phyloP scores from a whole-genome alignment of 805 yeast genomes.

The Kuraishia piskuri region DNA sequence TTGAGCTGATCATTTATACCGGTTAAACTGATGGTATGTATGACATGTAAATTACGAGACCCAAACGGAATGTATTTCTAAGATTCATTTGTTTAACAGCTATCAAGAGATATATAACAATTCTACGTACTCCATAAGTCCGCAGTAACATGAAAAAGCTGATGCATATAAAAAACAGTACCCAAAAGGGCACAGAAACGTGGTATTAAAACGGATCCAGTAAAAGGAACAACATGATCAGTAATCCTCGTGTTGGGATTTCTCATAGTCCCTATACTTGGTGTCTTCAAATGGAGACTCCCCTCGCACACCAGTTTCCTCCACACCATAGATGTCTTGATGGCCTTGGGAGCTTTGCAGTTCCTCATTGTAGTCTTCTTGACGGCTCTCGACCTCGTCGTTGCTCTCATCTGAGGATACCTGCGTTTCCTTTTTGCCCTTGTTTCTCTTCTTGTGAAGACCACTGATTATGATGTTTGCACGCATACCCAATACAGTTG shows the following conservation, averaged over 20 bases:
- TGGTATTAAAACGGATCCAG: too few relatives aligned
- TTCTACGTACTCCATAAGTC: too few relatives aligned
- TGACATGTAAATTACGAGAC: background rate
- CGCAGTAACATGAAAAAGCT: too few relatives aligned
- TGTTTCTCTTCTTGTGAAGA: background rate
- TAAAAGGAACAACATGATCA: background rate
- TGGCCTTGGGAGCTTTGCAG: background rate
- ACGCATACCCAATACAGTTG: constrained; percentile 34
- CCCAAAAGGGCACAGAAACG: too few relatives aligned
- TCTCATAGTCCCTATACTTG: background rate
- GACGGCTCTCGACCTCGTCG: background rate
- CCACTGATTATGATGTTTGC: constrained; percentile 1
- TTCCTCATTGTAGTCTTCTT: background rate
- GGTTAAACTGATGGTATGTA: too few relatives aligned
- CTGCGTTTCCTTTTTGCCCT: background rate
- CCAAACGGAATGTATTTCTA: background rate
- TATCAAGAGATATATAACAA: constrained; percentile 1
- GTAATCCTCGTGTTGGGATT: background rate
- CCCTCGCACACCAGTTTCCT: background rate
- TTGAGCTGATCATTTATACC: too few relatives aligned
- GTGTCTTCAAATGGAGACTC: background rate
- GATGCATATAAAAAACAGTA: too few relatives aligned
- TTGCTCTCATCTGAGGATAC: background rate
- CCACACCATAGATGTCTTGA: background rate
- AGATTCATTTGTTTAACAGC: constrained; percentile 4